Percentiles rank a stretch among this genome's conserved stretches.
Conservation (phyloP, 257 asterid species). For the Solanum infundibuliforme region DNA sequence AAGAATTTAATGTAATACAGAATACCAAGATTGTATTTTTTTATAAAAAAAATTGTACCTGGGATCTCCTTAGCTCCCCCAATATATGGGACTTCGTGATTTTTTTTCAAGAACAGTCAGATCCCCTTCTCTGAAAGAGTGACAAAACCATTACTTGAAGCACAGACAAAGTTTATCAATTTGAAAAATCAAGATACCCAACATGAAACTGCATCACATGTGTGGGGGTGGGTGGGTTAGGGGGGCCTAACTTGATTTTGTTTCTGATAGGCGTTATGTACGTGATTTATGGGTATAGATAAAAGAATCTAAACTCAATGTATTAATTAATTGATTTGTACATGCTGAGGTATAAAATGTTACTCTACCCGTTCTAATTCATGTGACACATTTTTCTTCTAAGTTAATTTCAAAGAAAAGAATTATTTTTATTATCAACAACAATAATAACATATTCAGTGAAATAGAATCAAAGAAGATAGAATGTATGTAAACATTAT, state of each 20-base stretch:
- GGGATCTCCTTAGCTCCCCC: not conserved
- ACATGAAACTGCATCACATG: slow-evolving; percentile 19
- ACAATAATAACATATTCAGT: no score
- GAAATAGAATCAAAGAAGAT: accelerated
- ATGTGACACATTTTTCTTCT: accelerated
- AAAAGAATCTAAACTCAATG: not conserved
- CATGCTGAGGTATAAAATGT: not conserved
- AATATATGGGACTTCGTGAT: not conserved
- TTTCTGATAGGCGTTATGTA: slow-evolving; percentile 7
- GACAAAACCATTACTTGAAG: slow-evolving; percentile 18
- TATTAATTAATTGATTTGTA: not conserved
- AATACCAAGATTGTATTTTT: not conserved
- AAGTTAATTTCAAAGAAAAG: accelerated
- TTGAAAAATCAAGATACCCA: slow-evolving; percentile 21
- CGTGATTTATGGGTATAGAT: not conserved
- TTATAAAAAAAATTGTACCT: not conserved
- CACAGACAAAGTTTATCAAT: slow-evolving; percentile 29
- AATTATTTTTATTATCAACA: no score
- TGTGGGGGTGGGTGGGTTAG: not conserved
- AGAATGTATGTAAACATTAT: accelerated
- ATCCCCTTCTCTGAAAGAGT: slow-evolving; percentile 26
- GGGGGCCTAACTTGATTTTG: not conserved
- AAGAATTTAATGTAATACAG: not conserved
- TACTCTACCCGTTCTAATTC: accelerated
- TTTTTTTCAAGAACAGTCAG: slow-evolving; percentile 26